phyloP scores from a whole-genome alignment of 176 grass and related monocot species.

The Thinopyrum elongatum region DNA sequence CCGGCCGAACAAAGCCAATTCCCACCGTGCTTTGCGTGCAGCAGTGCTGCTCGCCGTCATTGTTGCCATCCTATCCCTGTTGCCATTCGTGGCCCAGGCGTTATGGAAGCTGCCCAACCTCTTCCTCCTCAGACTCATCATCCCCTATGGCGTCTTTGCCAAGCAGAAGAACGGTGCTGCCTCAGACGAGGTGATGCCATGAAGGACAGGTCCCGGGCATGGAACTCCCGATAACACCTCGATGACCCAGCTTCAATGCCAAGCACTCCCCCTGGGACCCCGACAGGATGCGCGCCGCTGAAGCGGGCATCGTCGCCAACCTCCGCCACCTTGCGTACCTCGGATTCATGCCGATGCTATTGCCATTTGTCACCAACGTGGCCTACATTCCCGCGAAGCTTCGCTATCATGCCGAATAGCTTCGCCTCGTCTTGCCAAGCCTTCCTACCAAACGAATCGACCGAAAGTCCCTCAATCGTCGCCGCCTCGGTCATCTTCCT shows the following conservation, averaged over 20 bases:
- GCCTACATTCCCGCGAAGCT: too few species aligned
- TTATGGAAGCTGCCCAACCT: conserved; percentile 68
- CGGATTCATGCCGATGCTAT: too few species aligned
- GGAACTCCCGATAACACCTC: conserved; percentile 53
- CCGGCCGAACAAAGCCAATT: neutral
- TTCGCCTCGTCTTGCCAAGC: too few species aligned
- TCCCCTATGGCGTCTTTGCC: conserved; percentile 64
- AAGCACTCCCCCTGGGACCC: too few species aligned
- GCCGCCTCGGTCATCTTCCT: too few species aligned
- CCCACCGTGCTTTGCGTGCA: conserved; percentile 29
- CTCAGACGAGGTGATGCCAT: neutral
- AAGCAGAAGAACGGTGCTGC: conserved; percentile 15
- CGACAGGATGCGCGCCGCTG: too few species aligned
- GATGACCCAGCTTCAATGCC: conserved; percentile 21
- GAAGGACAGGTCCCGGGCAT: conserved; percentile 24
- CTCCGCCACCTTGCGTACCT: too few species aligned
- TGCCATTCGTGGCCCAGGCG: conserved; percentile 49
- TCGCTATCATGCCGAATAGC: too few species aligned
- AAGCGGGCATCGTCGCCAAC: too few species aligned
- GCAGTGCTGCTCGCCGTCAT: conserved; percentile 44
- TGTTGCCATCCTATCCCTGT: conserved; percentile 36
- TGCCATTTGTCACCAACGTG: too few species aligned
- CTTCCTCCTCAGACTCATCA: conserved; percentile 58
- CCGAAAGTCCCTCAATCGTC: too few species aligned
- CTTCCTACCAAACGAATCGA: too few species aligned